Percentiles rank a stretch among this genome's conserved stretches.
Evolutionary conservation across 306 rosid species (phyloP).

Genomic region (Potentilla sterilis): DNA sequence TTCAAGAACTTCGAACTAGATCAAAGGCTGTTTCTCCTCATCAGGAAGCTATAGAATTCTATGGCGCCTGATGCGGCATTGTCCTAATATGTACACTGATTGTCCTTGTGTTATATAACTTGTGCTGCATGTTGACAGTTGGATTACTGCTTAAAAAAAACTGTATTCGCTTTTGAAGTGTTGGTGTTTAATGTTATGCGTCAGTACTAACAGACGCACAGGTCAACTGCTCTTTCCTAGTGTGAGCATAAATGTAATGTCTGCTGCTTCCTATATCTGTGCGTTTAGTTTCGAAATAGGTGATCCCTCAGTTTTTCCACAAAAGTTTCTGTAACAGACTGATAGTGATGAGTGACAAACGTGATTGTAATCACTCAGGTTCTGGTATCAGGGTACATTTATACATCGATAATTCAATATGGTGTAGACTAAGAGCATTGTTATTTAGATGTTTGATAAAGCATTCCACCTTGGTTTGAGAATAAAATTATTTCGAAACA

Average conservation of each 20-base stretch:
- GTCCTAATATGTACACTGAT: not conserved
- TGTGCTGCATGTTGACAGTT: not conserved
- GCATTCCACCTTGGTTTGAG: too few relatives aligned
- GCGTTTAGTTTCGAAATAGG: not conserved
- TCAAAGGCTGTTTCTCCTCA: constrained; percentile 73
- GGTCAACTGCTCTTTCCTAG: not conserved
- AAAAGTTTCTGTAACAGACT: not conserved
- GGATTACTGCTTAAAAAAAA: not conserved
- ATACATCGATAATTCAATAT: too few relatives aligned
- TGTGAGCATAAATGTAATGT: not conserved
- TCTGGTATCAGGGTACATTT: too few relatives aligned
- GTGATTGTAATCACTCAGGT: too few relatives aligned
- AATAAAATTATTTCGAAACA: too few relatives aligned
- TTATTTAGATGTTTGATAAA: too few relatives aligned
- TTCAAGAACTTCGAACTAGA: constrained; percentile 88
- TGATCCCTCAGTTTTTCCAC: not conserved
- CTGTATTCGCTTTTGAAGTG: not conserved
- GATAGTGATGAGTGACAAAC: not conserved
- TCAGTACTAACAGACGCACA: not conserved
- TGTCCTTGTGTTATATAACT: not conserved
- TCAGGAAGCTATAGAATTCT: constrained; percentile 77
- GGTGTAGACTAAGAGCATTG: too few relatives aligned
- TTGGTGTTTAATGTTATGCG: not conserved
- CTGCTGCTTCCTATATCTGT: not conserved
- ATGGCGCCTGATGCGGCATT: not conserved